Evolutionary conservation across 2,329 filamentous ascomycete species (phyloP).

Genomic region (Penicillium oxalicum): DNA sequence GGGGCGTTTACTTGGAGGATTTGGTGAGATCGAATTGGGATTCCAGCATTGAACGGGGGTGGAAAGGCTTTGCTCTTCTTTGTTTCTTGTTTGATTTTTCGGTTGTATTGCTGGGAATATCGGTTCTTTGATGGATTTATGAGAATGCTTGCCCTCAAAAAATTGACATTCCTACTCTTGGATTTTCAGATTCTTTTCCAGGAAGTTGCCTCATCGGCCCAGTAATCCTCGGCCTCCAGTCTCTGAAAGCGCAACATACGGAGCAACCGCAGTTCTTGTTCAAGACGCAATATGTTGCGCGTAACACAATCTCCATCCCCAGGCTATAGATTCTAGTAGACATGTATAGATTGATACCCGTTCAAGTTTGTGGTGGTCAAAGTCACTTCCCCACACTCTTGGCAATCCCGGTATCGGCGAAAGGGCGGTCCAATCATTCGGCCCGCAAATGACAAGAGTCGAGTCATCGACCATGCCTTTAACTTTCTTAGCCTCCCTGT

Average conservation of each 20-base stretch:
- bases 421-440: slow-evolving; percentile 15
- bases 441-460: slow-evolving; percentile 17
- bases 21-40: slow-evolving; percentile 3
- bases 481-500: no score
- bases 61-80: background rate
- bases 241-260: no score
- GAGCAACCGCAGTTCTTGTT: no score
- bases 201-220: no score
- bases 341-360: no score
- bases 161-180: no score
- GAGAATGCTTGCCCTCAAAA: background rate
- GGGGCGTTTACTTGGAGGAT: slow-evolving; percentile 12
- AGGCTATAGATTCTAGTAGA: no score
- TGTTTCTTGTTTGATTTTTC: background rate
- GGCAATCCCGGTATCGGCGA: slow-evolving; percentile 19
- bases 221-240: no score
- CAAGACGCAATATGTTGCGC: no score
- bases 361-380: background rate
- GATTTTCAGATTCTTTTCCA: no score
- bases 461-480: slow-evolving; percentile 9
- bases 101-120: slow-evolving; percentile 2
- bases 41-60: slow-evolving; percentile 6
- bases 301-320: no score
- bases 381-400: slow-evolving; percentile 4
- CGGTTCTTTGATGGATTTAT: background rate